Evolutionary conservation across 805 yeast genomes (phyloP), one percentile per base, ranked within the genome.

Genomic region (Candida loeiensis): DNA sequence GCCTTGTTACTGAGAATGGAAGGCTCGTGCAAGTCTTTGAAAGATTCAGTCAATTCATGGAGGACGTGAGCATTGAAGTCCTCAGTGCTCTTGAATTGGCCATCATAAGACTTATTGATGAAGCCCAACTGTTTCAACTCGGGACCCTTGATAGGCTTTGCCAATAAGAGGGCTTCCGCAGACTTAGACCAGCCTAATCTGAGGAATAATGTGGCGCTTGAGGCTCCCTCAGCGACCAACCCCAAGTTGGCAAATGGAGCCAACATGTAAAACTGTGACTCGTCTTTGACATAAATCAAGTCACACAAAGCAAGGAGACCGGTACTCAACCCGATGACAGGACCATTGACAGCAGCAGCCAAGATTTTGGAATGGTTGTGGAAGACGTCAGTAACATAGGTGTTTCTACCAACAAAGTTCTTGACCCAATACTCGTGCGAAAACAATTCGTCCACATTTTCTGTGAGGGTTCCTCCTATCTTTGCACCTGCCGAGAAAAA

Each of bases 401-500:
- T 73, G 58, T 88, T 88, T 52, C 88, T 76, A 3, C 88, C 75
- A n/a, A 78, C 77, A 52, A 84, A 82, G 45, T 66, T 65, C 39
- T 71, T 63, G 35, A 77, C 59, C 83, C 85, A 80, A 47, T 60
- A 63, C 32, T 61, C 63, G 38, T 59, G 53, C 54, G 66, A 46
- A 56, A 69, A 56, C 45, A 63, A 44, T 41, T 63, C 54, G 25
- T 58, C 55, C 13, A 54, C 45, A 12, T 64, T 59, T 5, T 64
- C 49, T 13, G 53, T 37, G 40, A 65, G 42, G 0, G 68, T 61
- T 38, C 46, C 54, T 31, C 63, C 70, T 36, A 85, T 76, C 55
- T 87, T 81, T 15, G 95, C 96, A 18, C 96, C 96, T 5, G 95
- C 84, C 18, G 88, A 79, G 59, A 87, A 88, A 57, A 75, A 84